phyloP scores from a whole-genome alignment of 169 alveolate genomes.

The Besnoitia besnoiti region DNA sequence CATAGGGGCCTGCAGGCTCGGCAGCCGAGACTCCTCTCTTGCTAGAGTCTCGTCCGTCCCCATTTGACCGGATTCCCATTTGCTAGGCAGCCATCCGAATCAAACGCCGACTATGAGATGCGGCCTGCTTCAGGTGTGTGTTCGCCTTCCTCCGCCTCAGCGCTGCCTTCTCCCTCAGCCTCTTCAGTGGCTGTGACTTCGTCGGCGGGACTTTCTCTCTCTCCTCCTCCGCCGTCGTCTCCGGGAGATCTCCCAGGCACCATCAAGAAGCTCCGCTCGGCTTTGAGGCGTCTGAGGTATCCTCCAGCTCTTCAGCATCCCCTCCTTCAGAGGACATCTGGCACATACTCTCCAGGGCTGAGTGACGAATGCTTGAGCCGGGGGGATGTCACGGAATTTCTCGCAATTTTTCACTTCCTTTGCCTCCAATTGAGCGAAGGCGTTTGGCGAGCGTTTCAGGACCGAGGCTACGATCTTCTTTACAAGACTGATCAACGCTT shows the following conservation, averaged over 20 bases:
- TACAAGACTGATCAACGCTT: conserved; percentile 59
- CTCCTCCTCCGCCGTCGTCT: background rate
- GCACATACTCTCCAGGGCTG: conserved; percentile 16
- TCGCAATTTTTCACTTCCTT: conserved; percentile 52
- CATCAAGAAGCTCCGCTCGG: conserved; percentile 48
- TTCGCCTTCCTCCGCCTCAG: background rate
- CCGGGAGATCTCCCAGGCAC: conserved; percentile 57
- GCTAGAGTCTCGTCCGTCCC: no score
- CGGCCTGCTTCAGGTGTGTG: background rate
- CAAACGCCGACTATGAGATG: background rate
- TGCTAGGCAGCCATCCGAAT: no score
- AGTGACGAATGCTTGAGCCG: background rate
- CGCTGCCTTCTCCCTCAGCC: no score
- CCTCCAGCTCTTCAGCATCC: conserved; percentile 29
- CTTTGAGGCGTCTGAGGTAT: conserved; percentile 58
- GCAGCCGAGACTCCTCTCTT: no score
- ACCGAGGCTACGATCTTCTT: conserved; percentile 59
- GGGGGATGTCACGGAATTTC: background rate
- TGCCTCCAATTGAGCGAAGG: conserved; percentile 49
- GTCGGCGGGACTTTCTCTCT: background rate
- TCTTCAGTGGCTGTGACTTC: background rate
- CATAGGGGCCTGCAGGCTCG: no score
- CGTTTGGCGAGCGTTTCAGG: conserved; percentile 31
- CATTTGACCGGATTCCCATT: no score
- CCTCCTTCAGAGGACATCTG: background rate